A percentile compares a stretch with the other conserved stretches of the same genome.
phyloP scores from a whole-genome alignment of 2,329 filamentous ascomycete species.

The Hirsutella rhossiliensis region DNA sequence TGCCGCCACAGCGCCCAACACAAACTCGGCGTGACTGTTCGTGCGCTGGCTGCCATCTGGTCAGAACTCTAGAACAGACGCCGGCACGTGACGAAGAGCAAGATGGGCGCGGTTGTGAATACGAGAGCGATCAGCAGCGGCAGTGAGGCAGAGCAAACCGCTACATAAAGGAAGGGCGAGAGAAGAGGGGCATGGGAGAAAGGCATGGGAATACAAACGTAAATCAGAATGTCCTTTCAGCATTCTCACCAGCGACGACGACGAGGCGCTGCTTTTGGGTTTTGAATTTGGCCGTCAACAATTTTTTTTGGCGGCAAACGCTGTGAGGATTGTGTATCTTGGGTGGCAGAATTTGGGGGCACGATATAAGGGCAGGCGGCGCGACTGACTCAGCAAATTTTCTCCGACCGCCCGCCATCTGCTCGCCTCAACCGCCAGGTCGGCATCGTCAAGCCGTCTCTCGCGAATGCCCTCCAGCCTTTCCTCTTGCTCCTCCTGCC shows the following conservation, averaged over 20 bases:
- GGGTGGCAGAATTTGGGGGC: constrained; percentile 22
- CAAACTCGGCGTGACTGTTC: too few species aligned
- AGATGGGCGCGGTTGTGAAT: too few species aligned
- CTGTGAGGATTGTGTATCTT: constrained; percentile 27
- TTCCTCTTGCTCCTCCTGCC: background rate
- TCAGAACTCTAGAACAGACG: too few species aligned
- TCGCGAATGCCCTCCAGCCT: background rate
- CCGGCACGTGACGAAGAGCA: too few species aligned
- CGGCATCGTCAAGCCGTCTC: background rate
- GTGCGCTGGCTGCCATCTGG: too few species aligned
- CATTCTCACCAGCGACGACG: background rate
- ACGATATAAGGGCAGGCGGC: constrained; percentile 25
- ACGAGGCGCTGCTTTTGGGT: background rate
- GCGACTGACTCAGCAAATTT: constrained; percentile 30
- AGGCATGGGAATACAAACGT: too few species aligned
- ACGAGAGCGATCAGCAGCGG: too few species aligned
- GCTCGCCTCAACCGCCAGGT: constrained; percentile 5
- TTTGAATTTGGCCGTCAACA: constrained; percentile 5
- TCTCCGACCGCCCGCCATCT: constrained; percentile 22
- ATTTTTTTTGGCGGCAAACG: constrained; percentile 4
- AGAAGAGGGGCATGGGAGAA: too few species aligned
- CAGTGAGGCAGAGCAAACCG: too few species aligned
- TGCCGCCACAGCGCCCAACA: too few species aligned
- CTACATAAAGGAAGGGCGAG: too few species aligned
- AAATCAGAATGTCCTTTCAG: too few species aligned